Percentiles rank a stretch among this genome's conserved stretches.
These are phyloP conservation scores for Hippophae rhamnoides DNA, from an alignment of 306 rosid genomes.

Conservation along the genomic window DNA sequence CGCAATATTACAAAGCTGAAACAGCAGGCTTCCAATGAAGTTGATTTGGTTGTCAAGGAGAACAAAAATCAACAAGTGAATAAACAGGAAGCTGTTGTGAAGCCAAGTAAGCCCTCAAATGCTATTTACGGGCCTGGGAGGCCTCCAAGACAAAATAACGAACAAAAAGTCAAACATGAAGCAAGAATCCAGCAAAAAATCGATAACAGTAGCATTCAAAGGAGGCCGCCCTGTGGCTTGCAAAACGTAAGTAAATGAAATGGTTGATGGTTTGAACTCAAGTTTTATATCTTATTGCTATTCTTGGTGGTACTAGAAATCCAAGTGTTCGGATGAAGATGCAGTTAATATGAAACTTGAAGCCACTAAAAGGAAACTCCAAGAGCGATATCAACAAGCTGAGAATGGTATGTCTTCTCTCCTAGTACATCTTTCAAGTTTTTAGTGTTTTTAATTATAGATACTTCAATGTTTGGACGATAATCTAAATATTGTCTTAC, in stretches of 20 bases:
- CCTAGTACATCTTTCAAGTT: background rate
- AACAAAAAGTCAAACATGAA: conserved; percentile 29
- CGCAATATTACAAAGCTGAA: conserved; percentile 35
- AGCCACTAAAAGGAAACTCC: conserved; percentile 93
- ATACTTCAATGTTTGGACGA: conserved; percentile 4
- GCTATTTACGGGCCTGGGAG: conserved; percentile 42
- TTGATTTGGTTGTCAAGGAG: conserved; percentile 30
- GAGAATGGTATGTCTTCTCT: conserved; percentile 54
- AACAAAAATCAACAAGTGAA: conserved; percentile 31
- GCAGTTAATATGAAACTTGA: conserved; percentile 67
- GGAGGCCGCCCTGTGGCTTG: conserved; percentile 31
- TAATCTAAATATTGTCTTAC: conserved; percentile 16
- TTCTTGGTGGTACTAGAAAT: conserved; percentile 28
- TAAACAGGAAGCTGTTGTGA: conserved; percentile 43
- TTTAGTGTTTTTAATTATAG: background rate
- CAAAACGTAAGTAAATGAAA: conserved; percentile 43
- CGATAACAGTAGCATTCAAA: conserved; percentile 33
- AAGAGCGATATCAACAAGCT: conserved; percentile 86
- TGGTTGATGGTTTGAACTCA: conserved; percentile 4
- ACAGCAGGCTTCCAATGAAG: conserved; percentile 25
- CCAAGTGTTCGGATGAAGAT: conserved; percentile 46
- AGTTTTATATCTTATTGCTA: conserved; percentile 22
- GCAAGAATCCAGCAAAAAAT: conserved; percentile 31
- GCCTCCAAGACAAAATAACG: conserved; percentile 38
- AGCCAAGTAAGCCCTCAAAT: conserved; percentile 36